Conservation (phyloP, 2,329 filamentous ascomycete species). For the Calonectria montana region DNA sequence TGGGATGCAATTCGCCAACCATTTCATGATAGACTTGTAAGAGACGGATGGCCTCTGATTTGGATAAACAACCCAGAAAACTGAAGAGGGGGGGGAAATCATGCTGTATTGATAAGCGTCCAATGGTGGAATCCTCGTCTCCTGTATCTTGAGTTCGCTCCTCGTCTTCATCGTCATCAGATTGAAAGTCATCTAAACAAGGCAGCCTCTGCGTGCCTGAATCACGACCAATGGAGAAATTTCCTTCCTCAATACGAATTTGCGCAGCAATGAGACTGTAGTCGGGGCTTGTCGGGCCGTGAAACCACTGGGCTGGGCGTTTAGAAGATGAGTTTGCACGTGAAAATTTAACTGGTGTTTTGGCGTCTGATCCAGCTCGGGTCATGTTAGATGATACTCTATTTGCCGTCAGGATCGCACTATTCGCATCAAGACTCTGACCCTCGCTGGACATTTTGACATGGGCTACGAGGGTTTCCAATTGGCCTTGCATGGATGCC, state of each 20-base stretch:
- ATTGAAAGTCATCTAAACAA: neutral
- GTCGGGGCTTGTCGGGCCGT: neutral
- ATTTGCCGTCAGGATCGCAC: neutral
- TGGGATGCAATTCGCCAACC: neutral
- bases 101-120: neutral
- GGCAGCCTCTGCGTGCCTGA: neutral
- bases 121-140: neutral
- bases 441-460: neutral
- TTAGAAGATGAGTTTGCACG: neutral
- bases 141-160: neutral
- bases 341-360: neutral
- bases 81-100: neutral
- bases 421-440: neutral
- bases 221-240: neutral
- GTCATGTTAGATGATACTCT: neutral
- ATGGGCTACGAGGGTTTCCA: neutral
- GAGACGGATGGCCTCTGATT: neutral
- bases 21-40: conserved; percentile 1
- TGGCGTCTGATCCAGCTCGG: neutral
- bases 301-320: neutral
- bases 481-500: neutral
- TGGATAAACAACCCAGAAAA: neutral
- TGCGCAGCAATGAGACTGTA: neutral
- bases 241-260: neutral
- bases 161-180: neutral